Evolutionary conservation across 352 stramenopile species (phyloP).

Genomic region (Hyaloperonospora arabidopsidis): DNA sequence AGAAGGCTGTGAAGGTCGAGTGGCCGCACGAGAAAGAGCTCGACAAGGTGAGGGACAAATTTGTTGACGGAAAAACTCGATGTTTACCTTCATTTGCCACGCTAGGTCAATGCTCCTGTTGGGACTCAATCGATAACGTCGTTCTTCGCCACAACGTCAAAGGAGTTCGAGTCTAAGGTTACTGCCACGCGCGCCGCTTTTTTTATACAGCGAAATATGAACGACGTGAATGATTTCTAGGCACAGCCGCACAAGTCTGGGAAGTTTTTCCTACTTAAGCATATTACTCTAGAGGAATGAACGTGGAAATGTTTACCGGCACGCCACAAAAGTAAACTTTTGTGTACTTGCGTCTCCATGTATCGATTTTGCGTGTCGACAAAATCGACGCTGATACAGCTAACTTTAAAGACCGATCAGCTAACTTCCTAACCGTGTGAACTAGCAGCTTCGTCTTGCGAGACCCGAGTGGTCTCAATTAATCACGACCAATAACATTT

Average conservation of each 20-base stretch:
- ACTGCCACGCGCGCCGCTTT: conserved; percentile 32
- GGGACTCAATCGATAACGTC: conserved; percentile 77
- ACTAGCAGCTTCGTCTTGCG: no score
- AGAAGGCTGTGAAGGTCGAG: conserved; percentile 50
- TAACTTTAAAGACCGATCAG: no score
- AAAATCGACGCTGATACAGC: no score
- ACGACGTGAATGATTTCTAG: conserved; percentile 68
- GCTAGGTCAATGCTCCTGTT: conserved; percentile 41
- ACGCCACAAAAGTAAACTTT: no score
- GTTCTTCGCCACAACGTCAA: conserved; percentile 42
- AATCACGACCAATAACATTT: no score
- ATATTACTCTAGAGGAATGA: no score
- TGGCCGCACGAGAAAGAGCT: conserved; percentile 67
- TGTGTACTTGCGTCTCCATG: no score
- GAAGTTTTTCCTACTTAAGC: no score
- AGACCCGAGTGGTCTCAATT: no score
- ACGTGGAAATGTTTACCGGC: no score
- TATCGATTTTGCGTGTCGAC: no score
- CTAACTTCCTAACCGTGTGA: no score
- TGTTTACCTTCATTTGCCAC: not conserved
- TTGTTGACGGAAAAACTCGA: not conserved
- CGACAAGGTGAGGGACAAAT: conserved; percentile 35
- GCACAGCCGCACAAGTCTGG: not conserved
- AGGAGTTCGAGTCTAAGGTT: conserved; percentile 19
- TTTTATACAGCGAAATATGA: conserved; percentile 45